Evolutionary conservation across 2,329 filamentous ascomycete genomes (phyloP).

Genomic region (Fusarium oxysporum): DNA sequence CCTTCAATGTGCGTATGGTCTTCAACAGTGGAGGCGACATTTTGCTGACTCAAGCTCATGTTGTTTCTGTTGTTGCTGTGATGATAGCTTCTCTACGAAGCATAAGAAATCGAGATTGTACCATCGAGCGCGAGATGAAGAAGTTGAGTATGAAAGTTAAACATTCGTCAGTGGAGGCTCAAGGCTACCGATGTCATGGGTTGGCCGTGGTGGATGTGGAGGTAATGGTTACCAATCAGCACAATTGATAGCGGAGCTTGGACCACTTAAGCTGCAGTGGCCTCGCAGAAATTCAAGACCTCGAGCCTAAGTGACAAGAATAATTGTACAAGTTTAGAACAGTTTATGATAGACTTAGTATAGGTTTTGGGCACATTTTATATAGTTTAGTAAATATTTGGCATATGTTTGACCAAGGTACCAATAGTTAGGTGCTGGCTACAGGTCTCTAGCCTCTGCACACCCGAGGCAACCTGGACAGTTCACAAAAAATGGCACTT

Average conservation of each 20-base stretch:
- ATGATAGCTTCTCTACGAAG: not conserved
- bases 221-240: not conserved
- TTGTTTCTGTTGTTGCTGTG: not conserved
- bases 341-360: not conserved
- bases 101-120: not conserved
- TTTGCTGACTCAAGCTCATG: slow-evolving; percentile 14
- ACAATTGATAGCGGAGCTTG: not conserved
- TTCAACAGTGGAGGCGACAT: slow-evolving; percentile 20
- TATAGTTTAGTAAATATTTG: accelerated
- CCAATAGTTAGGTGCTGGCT: not conserved
- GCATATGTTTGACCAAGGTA: not conserved
- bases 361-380: not conserved
- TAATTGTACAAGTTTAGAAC: not conserved
- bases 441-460: not conserved
- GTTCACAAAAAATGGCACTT: too few relatives aligned
- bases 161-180: not conserved
- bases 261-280: not conserved
- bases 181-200: slow-evolving; percentile 6
- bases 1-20: slow-evolving; percentile 31
- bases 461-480: not conserved
- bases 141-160: not conserved
- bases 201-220: not conserved
- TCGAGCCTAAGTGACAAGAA: not conserved
- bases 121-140: not conserved
- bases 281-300: not conserved